phyloP scores from a whole-genome alignment of 129 eudicot species.

The Kitagawia praeruptora region DNA sequence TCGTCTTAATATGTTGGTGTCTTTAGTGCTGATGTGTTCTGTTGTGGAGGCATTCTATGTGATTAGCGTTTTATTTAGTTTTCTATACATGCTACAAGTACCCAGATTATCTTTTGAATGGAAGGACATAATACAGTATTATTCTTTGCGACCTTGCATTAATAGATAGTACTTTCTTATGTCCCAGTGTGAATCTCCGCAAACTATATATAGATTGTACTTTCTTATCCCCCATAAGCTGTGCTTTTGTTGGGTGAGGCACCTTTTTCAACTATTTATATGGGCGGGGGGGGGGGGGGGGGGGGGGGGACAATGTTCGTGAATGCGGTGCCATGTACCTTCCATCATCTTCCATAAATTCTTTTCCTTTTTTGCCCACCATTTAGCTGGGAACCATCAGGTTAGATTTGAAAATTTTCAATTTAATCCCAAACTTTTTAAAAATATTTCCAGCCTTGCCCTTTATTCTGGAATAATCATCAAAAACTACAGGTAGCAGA shows the following conservation, averaged over 20 bases:
- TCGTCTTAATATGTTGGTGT: not conserved
- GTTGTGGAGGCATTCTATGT: not conserved
- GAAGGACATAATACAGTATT: not conserved
- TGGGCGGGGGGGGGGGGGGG: too few species aligned
- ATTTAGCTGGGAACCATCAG: not conserved
- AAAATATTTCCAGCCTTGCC: not conserved
- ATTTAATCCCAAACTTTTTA: not conserved
- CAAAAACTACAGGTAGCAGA: not conserved
- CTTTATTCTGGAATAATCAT: not conserved
- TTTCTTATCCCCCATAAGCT: not conserved
- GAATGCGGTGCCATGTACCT: not conserved
- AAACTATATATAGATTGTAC: not conserved
- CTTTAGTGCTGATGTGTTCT: not conserved
- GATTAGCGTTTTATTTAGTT: not conserved
- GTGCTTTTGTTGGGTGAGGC: not conserved
- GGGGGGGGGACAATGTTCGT: too few species aligned
- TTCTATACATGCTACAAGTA: not conserved
- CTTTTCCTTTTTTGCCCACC: not conserved
- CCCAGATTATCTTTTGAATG: not conserved
- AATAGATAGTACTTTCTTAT: not conserved
- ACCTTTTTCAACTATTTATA: not conserved
- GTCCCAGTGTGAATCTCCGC: not conserved
- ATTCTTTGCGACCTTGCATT: not conserved
- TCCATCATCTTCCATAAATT: not conserved
- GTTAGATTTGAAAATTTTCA: not conserved